Evolutionary conservation across 2,329 filamentous ascomycete genomes (phyloP).

Genomic region (Fusarium sp.): DNA sequence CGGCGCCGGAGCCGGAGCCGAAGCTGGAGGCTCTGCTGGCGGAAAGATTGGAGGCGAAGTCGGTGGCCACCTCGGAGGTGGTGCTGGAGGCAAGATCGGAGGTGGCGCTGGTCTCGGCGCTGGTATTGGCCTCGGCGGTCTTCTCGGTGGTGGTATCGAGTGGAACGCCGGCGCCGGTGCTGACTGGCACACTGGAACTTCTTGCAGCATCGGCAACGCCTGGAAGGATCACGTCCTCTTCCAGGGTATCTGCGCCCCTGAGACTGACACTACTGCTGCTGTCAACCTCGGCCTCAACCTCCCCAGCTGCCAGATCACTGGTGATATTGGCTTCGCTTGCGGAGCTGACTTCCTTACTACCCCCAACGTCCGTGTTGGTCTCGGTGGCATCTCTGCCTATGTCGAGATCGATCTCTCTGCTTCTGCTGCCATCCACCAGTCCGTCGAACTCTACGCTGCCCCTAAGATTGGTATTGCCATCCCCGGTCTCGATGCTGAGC

Average conservation of each 20-base stretch:
- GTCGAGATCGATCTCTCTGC: slow-evolving; percentile 61
- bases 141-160: slow-evolving; percentile 10
- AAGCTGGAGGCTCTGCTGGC: background rate
- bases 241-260: slow-evolving; percentile 30
- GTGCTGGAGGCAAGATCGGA: background rate
- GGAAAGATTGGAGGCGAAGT: background rate
- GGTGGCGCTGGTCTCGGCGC: background rate
- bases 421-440: slow-evolving; percentile 59
- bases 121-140: slow-evolving; percentile 2
- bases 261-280: slow-evolving; percentile 34
- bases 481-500: slow-evolving; percentile 50
- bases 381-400: slow-evolving; percentile 63
- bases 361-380: slow-evolving; percentile 58
- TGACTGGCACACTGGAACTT: slow-evolving; percentile 15
- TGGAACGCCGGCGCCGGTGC: slow-evolving; percentile 10
- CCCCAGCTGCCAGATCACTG: slow-evolving; percentile 55
- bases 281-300: slow-evolving; percentile 42
- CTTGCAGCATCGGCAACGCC: slow-evolving; percentile 29
- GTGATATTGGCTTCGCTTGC: slow-evolving; percentile 57
- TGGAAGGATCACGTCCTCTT: slow-evolving; percentile 35
- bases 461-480: slow-evolving; percentile 53
- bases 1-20: background rate
- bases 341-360: slow-evolving; percentile 53
- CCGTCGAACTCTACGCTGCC: slow-evolving; percentile 60
- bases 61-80: background rate